Conservation (phyloP, 495 filamentous ascomycete genomes). For the Aspergillus coremiiformis region DNA sequence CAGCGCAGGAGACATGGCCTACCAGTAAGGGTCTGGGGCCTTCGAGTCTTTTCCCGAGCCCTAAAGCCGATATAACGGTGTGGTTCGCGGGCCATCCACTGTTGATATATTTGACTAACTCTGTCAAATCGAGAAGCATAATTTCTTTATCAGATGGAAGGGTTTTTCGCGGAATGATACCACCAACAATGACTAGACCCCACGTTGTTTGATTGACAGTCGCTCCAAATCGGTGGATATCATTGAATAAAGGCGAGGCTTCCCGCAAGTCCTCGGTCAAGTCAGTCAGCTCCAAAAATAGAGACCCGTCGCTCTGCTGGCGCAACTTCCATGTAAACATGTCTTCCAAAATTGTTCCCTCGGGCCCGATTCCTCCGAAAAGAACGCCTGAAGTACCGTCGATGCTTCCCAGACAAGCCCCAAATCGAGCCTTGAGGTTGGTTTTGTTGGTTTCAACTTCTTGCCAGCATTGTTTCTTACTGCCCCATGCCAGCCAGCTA, state of each 20-base stretch:
- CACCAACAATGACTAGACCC: conserved; percentile 37
- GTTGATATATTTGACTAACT: conserved; percentile 8
- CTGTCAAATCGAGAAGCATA: conserved; percentile 23
- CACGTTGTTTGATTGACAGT: conserved; percentile 26
- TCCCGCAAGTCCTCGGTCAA: conserved; percentile 17
- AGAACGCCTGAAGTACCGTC: conserved; percentile 46
- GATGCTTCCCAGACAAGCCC: conserved; percentile 44
- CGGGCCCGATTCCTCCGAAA: conserved; percentile 57
- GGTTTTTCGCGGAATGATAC: conserved; percentile 28
- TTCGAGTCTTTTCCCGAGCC: conserved; percentile 12
- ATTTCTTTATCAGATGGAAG: conserved; percentile 30
- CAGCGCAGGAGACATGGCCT: conserved; percentile 51
- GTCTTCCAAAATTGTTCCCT: conserved; percentile 52
- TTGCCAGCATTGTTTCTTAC: conserved; percentile 44
- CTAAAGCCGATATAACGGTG: conserved; percentile 17
- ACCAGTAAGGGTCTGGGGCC: conserved; percentile 54
- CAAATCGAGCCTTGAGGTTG: conserved; percentile 50
- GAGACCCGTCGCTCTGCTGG: conserved; percentile 16
- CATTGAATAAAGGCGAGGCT: conserved; percentile 15
- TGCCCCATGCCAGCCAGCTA: conserved; percentile 60
- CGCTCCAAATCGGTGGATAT: conserved; percentile 26
- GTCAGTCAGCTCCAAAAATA: conserved; percentile 21
- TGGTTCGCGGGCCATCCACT: conserved; percentile 8
- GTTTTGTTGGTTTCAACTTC: conserved; percentile 31
- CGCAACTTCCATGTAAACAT: conserved; percentile 50